Conservation (phyloP, 345 rosid genomes). For the Rubroshorea leprosula region DNA sequence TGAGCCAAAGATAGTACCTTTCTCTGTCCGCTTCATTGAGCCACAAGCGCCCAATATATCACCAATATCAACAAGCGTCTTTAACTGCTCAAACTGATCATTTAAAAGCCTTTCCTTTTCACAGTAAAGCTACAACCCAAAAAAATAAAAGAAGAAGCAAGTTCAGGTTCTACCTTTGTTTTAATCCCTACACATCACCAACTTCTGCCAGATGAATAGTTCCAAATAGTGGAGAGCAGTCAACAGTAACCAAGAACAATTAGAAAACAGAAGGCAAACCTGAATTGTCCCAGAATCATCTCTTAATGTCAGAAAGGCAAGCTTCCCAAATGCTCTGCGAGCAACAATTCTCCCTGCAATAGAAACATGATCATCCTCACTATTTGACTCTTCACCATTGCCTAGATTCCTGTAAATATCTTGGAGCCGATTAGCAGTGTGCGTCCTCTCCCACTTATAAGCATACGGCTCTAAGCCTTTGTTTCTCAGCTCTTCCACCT, state of each 20-base stretch:
- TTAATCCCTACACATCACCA: too few species aligned
- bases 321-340: slow-evolving; percentile 89
- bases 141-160: too few species aligned
- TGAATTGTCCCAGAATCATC: slow-evolving; percentile 89
- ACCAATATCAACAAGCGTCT: slow-evolving; percentile 78
- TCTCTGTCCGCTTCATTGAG: slow-evolving; percentile 87
- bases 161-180: too few species aligned
- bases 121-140: slow-evolving; percentile 78
- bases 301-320: slow-evolving; percentile 71
- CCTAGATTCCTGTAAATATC: too few species aligned
- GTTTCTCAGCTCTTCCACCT: slow-evolving; percentile 86
- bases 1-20: slow-evolving; percentile 39
- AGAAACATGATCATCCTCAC: slow-evolving; percentile 52
- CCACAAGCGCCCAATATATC: slow-evolving; percentile 88
- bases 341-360: slow-evolving; percentile 80
- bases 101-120: slow-evolving; percentile 72
- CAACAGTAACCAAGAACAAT: not conserved
- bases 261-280: slow-evolving; percentile 31
- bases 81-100: slow-evolving; percentile 71
- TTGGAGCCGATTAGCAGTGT: slow-evolving; percentile 67
- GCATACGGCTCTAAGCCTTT: slow-evolving; percentile 91
- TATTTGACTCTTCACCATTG: too few species aligned
- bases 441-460: too few species aligned
- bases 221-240: not conserved
- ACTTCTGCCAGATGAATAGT: not conserved